phyloP scores from a whole-genome alignment of 164 flowering plant genomes.

The Aristolochia fimbriata region DNA sequence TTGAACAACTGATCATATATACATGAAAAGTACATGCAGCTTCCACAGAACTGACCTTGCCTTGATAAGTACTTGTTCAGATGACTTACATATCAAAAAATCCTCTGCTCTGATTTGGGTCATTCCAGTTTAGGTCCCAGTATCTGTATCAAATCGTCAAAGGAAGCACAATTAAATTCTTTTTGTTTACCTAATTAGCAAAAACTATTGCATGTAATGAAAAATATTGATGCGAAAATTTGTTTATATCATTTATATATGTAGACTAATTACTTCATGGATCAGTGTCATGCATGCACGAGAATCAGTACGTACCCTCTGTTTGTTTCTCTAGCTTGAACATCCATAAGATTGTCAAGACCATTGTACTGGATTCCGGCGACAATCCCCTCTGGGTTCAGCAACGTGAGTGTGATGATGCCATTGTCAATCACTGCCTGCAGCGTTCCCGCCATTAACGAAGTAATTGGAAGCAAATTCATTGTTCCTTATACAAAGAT shows the following conservation, averaged over 20 bases:
- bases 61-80: too few species aligned
- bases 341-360: slow-evolving; percentile 28
- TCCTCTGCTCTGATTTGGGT: slow-evolving; percentile 6
- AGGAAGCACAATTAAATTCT: too few species aligned
- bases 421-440: slow-evolving; percentile 41
- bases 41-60: too few species aligned
- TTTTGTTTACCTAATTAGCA: too few species aligned
- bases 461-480: neutral
- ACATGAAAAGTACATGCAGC: neutral
- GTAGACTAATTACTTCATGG: too few species aligned
- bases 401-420: slow-evolving; percentile 22
- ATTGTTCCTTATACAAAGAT: too few species aligned
- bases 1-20: too few species aligned
- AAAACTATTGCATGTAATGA: too few species aligned
- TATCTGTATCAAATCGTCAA: slow-evolving; percentile 17
- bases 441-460: neutral
- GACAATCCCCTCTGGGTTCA: slow-evolving; percentile 31
- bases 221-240: neutral
- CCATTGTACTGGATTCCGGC: slow-evolving; percentile 27
- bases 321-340: slow-evolving; percentile 21
- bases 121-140: slow-evolving; percentile 35
- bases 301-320: slow-evolving; percentile 37
- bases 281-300: too few species aligned
- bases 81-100: slow-evolving; percentile 17
- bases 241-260: too few species aligned